phyloP scores from a whole-genome alignment of 768 basidiomycete genomes.

The Mrakia hoshinonis region DNA sequence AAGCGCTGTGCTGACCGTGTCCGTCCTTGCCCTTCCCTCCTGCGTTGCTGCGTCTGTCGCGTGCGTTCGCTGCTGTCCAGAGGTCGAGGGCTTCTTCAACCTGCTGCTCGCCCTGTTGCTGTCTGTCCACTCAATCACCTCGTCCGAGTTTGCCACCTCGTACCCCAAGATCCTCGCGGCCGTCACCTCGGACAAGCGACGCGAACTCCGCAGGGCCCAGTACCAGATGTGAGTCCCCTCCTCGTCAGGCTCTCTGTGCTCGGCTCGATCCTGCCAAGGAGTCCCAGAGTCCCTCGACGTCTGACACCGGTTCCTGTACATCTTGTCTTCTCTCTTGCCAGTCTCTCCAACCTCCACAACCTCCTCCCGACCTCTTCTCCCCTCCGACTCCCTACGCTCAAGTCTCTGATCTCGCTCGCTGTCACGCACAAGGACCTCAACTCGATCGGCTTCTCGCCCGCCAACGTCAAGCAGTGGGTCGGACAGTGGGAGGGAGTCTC shows the following conservation, averaged over 20 bases:
- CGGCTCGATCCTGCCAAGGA: too few relatives aligned
- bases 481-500: slow-evolving; percentile 58
- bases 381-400: slow-evolving; percentile 57
- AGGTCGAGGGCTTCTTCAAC: slow-evolving; percentile 83
- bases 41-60: neutral
- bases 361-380: slow-evolving; percentile 58
- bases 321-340: slow-evolving; percentile 35
- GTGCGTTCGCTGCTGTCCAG: slow-evolving; percentile 39
- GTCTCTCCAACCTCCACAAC: slow-evolving; percentile 76
- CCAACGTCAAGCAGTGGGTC: slow-evolving; percentile 66
- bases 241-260: too few relatives aligned
- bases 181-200: slow-evolving; percentile 49
- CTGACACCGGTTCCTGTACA: neutral
- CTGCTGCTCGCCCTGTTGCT: slow-evolving; percentile 66
- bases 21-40: too few relatives aligned
- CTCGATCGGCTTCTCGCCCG: slow-evolving; percentile 52
- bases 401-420: slow-evolving; percentile 54
- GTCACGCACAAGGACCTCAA: slow-evolving; percentile 55
- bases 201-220: slow-evolving; percentile 53
- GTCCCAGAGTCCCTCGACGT: neutral
- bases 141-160: slow-evolving; percentile 17
- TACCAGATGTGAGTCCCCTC: slow-evolving; percentile 61
- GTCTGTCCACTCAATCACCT: slow-evolving; percentile 47
- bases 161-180: slow-evolving; percentile 46
- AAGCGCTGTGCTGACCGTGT: too few relatives aligned